These are phyloP conservation scores for Erysimum cheiranthoides DNA, from an alignment of 345 rosid genomes.

Conservation along the genomic window DNA sequence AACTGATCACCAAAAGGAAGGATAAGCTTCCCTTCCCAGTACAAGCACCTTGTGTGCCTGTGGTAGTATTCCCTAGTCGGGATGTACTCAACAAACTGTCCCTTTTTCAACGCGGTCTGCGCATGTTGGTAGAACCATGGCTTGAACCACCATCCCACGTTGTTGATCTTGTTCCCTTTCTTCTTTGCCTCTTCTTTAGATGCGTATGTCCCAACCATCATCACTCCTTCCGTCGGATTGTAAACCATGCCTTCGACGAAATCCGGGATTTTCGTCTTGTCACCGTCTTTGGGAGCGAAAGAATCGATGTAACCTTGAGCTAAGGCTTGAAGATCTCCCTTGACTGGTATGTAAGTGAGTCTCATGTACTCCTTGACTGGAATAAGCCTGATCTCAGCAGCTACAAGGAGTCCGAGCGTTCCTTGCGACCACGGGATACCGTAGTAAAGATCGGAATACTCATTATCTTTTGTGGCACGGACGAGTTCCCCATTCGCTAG, in stretches of 20 bases:
- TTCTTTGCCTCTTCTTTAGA: slow-evolving; percentile 89
- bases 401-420: slow-evolving; percentile 91
- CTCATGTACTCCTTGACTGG: slow-evolving; percentile 92
- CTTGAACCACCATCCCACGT: slow-evolving; percentile 98
- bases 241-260: slow-evolving; percentile 96
- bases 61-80: slow-evolving; percentile 97
- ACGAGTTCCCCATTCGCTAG: slow-evolving; percentile 87
- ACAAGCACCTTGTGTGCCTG: slow-evolving; percentile 95
- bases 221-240: slow-evolving; percentile 69
- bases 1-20: slow-evolving; percentile 96
- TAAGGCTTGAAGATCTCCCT: slow-evolving; percentile 67
- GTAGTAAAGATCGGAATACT: slow-evolving; percentile 88
- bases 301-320: slow-evolving; percentile 92
- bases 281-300: slow-evolving; percentile 90
- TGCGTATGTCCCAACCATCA: slow-evolving; percentile 95
- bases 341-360: slow-evolving; percentile 84
- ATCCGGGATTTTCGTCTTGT: slow-evolving; percentile 80
- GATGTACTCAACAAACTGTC: slow-evolving; percentile 96
- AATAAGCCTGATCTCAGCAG: slow-evolving; percentile 93
- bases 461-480: slow-evolving; percentile 92
- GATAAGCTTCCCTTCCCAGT: slow-evolving; percentile 99
- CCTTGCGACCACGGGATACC: slow-evolving; percentile 99
- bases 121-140: slow-evolving; percentile 99
- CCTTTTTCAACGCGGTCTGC: slow-evolving; percentile 74
- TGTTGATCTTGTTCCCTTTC: slow-evolving; percentile 87